Evolutionary conservation across 495 filamentous ascomycete species (phyloP), one percentile per base, ranked within the genome.

Genomic region (Penicillium longicatenatum): DNA sequence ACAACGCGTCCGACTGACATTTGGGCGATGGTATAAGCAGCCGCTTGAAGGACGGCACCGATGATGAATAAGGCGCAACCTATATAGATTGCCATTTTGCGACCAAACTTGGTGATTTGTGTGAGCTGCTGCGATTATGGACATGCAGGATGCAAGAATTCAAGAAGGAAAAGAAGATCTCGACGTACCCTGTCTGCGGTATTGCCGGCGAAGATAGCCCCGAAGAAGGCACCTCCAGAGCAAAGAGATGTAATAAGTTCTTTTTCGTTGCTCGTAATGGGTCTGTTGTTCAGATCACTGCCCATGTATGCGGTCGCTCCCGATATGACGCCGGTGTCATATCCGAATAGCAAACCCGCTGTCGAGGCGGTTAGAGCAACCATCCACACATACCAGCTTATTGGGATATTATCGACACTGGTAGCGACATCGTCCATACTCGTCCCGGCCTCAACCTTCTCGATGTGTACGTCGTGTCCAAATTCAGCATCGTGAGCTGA

Each of bases 1-100:
- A 84, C 65, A 5, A 82, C 57, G 14, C 81, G 73, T 1, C 82
- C 81, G 14, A 83, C 72, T 9, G 75, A 70, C 74, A 83, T 81
- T 51, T 82, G 79, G 6, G 74, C 69, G 43, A 84, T 62, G 8
- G 73, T 68, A 60, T 74, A 82, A 3, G 81, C 69, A n/a, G 77
- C 64, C 2, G 72, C 78, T 63, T 84, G 80, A 8, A 74, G 52
- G 31, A 70, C 57, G 10, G 69, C 77, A 3, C 81, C 81, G 33
- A 79, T 55, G 41, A 72, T 69, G 57, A 82, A 82, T 6, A 82
- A 72, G 1, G 67, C 66, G 44, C 79, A 82, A 5, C 78, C 82
- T 46, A 76, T 58, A 51, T 79, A 82, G 55, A 82, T 77, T 17
- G 77, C 73, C 12, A 65, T 69, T 58, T 82, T 82, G 11, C 82